Percentiles rank a stretch among this genome's conserved stretches.
phyloP scores from a whole-genome alignment of 139 green algal species.

The Coelastrella sp. region DNA sequence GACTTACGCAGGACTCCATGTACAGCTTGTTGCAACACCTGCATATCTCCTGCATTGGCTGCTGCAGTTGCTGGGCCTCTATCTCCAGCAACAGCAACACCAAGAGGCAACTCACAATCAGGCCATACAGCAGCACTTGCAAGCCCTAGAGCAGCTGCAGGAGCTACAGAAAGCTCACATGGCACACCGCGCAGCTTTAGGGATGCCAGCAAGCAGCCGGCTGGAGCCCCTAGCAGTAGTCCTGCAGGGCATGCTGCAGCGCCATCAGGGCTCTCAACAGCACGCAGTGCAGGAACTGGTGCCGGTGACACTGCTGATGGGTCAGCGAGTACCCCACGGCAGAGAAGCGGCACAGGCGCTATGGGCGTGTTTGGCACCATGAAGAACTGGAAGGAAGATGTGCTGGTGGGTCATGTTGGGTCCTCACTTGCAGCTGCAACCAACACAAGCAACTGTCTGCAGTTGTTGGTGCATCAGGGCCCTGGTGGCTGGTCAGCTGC shows the following conservation, averaged over 20 bases:
- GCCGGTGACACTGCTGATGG: background rate
- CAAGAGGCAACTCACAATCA: background rate
- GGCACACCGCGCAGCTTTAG: background rate
- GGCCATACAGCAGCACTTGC: background rate
- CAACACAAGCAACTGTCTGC: too few species aligned
- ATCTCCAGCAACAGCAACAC: background rate
- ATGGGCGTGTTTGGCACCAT: background rate
- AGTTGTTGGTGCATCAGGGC: too few species aligned
- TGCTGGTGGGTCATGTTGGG: background rate
- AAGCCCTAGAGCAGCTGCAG: background rate
- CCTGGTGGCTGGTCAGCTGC: too few species aligned
- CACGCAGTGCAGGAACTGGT: background rate
- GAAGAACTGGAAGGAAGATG: slow-evolving; percentile 12
- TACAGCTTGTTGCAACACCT: too few species aligned
- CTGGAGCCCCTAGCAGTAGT: too few species aligned
- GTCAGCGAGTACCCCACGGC: background rate
- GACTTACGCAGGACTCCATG: too few species aligned
- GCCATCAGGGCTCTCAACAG: background rate
- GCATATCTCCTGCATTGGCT: background rate
- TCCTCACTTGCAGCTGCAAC: too few species aligned
- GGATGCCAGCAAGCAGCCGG: background rate
- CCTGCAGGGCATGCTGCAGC: background rate
- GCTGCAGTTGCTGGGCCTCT: slow-evolving; percentile 14
- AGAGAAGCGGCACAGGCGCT: background rate
- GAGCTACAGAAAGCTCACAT: background rate